phyloP scores from a whole-genome alignment of 495 filamentous ascomycete species.

The Xylaria longipes region DNA sequence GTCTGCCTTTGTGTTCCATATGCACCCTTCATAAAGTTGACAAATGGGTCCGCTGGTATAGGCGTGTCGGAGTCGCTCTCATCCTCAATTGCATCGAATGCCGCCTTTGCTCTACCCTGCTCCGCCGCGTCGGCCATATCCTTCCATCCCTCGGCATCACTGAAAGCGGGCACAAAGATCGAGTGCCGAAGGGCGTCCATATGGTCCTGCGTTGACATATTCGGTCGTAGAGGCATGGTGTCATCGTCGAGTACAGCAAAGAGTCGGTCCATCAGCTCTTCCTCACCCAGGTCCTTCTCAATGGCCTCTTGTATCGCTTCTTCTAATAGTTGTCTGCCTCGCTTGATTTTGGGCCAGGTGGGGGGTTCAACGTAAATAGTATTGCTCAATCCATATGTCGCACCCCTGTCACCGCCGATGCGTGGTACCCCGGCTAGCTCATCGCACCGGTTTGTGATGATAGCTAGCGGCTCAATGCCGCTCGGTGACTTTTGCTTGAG shows the following conservation, averaged over 20 bases:
- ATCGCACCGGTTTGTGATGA: conserved; percentile 87
- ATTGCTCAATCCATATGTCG: conserved; percentile 85
- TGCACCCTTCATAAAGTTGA: conserved; percentile 59
- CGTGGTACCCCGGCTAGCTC: conserved; percentile 67
- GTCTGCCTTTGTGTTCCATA: conserved; percentile 98
- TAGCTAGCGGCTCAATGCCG: conserved; percentile 71
- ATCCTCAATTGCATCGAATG: conserved; percentile 38
- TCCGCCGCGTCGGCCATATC: conserved; percentile 59
- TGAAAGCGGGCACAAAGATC: conserved; percentile 83
- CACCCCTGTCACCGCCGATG: conserved; percentile 67
- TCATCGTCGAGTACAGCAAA: conserved; percentile 73
- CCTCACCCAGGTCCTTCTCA: conserved; percentile 58
- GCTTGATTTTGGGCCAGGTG: conserved; percentile 81
- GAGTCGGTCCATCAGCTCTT: conserved; percentile 71
- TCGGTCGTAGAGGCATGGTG: conserved; percentile 69
- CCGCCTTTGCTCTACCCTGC: conserved; percentile 51
- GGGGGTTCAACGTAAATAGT: conserved; percentile 71
- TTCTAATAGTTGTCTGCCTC: conserved; percentile 56
- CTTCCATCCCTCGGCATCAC: conserved; percentile 53
- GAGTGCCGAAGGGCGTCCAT: conserved; percentile 73
- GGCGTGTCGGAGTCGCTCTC: conserved; percentile 35
- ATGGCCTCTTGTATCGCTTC: conserved; percentile 50
- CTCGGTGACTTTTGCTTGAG: conserved; percentile 57
- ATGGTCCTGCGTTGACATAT: conserved; percentile 70
- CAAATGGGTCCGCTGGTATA: conserved; percentile 31